Conservation (phyloP, 2,329 filamentous ascomycete genomes). For the Fusarium fujikuroi region DNA sequence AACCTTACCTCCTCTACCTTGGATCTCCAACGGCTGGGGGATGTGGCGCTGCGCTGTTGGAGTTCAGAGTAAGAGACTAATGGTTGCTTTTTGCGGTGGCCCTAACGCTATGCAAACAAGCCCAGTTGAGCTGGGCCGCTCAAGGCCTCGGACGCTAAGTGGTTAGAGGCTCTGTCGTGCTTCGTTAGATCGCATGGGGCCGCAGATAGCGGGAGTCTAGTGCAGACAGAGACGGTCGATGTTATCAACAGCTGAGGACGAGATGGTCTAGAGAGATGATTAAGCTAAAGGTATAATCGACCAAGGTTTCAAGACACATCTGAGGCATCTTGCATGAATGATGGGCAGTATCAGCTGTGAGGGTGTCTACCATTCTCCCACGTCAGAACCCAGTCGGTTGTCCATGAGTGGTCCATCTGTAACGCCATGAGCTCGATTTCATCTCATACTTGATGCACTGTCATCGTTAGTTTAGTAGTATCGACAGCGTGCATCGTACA, state of each 20-base stretch:
- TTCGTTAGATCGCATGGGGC: conserved; percentile 12
- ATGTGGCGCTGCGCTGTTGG: conserved; percentile 21
- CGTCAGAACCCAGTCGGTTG: background rate
- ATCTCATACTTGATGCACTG: background rate
- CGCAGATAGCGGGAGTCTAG: conserved; percentile 18
- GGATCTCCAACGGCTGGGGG: conserved; percentile 12
- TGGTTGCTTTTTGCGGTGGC: conserved; percentile 44
- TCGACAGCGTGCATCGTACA: background rate
- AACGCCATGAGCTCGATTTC: conserved; percentile 5
- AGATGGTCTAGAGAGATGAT: background rate
- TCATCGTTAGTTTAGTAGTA: background rate
- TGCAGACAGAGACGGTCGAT: background rate
- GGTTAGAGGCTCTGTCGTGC: conserved; percentile 18
- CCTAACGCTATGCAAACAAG: conserved; percentile 41
- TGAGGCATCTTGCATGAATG: conserved; percentile 12
- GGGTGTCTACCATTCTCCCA: conserved; percentile 8
- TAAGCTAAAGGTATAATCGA: background rate
- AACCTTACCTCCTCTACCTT: background rate
- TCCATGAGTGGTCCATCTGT: background rate
- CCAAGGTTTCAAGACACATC: background rate
- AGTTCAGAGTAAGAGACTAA: background rate
- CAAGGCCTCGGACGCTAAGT: conserved; percentile 22
- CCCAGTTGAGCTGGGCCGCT: conserved; percentile 15
- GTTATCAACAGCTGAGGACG: background rate
- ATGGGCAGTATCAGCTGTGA: conserved; percentile 8